Evolutionary conservation across 2,329 filamentous ascomycete species (phyloP).

Genomic region (Pseudohalonectria lignicola): DNA sequence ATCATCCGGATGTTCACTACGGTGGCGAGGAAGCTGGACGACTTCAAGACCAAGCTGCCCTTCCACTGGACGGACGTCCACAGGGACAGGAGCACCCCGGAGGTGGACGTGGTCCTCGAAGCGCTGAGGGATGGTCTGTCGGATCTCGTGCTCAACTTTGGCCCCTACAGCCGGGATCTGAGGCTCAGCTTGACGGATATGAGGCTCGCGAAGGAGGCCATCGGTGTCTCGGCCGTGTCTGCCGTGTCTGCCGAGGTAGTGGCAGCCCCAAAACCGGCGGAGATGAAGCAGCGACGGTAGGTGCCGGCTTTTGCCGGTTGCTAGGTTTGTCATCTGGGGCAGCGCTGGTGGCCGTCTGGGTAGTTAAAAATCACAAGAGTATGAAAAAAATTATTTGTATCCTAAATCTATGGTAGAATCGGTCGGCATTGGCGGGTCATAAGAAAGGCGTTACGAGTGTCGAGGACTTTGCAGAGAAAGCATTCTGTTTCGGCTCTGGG

Average conservation of each 20-base stretch:
- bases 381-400: too few species aligned
- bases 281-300: slow-evolving; percentile 21
- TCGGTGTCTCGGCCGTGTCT: slow-evolving; percentile 15
- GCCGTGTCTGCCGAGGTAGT: neutral
- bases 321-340: neutral
- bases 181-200: slow-evolving; percentile 62
- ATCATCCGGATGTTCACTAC: slow-evolving; percentile 64
- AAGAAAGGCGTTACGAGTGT: too few species aligned
- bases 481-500: too few species aligned
- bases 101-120: slow-evolving; percentile 60
- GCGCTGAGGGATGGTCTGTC: slow-evolving; percentile 54
- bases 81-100: slow-evolving; percentile 40
- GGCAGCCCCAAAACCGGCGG: slow-evolving; percentile 6
- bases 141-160: slow-evolving; percentile 60
- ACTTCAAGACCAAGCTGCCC: slow-evolving; percentile 46
- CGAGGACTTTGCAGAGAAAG: too few species aligned
- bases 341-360: too few species aligned
- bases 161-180: slow-evolving; percentile 60
- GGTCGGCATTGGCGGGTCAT: too few species aligned
- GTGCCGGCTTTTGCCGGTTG: neutral
- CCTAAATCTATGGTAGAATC: too few species aligned
- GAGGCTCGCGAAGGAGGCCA: slow-evolving; percentile 59
- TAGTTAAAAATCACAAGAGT: too few species aligned
- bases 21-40: slow-evolving; percentile 59
- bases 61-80: slow-evolving; percentile 73